phyloP scores from a whole-genome alignment of 345 rosid genomes.

The Euphorbia pulcherrima region DNA sequence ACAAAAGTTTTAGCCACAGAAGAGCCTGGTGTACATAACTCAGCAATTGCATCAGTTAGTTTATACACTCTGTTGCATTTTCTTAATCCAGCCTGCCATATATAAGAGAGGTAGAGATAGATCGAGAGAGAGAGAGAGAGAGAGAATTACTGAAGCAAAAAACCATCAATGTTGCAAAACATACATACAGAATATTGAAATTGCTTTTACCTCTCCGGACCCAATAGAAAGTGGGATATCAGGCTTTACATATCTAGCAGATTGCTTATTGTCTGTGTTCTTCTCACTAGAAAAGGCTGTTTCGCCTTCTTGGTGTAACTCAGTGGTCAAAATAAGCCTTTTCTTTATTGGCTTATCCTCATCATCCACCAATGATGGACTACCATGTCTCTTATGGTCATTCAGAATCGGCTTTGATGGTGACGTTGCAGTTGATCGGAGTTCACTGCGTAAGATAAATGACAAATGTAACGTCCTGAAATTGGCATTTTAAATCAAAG shows the following conservation, averaged over 20 bases:
- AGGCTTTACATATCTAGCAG: conserved; percentile 32
- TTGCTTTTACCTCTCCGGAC: conserved; percentile 42
- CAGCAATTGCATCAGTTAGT: conserved; percentile 31
- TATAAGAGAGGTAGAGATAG: not conserved
- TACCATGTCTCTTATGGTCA: conserved; percentile 51
- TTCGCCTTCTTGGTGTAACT: conserved; percentile 26
- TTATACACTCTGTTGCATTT: conserved; percentile 49
- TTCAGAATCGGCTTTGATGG: conserved; percentile 40
- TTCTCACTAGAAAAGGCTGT: conserved; percentile 29
- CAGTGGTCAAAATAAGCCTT: conserved; percentile 37
- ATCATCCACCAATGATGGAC: conserved; percentile 36
- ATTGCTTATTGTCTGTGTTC: conserved; percentile 36
- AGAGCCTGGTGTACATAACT: conserved; percentile 65
- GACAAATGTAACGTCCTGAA: not conserved
- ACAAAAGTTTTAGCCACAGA: conserved; percentile 36
- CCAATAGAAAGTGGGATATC: conserved; percentile 23
- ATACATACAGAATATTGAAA: not conserved
- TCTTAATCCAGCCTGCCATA: conserved; percentile 50
- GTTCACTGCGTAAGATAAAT: conserved; percentile 43
- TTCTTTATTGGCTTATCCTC: conserved; percentile 47
- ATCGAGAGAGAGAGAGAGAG: not conserved
- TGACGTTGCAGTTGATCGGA: conserved; percentile 45
- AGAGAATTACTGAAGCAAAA: not conserved
- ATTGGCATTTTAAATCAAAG: not conserved
- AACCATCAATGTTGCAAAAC: conserved; percentile 15